These are phyloP conservation scores for Penicillium oxalicum DNA, from an alignment of 2,329 filamentous ascomycete species.

Conservation along the genomic window DNA sequence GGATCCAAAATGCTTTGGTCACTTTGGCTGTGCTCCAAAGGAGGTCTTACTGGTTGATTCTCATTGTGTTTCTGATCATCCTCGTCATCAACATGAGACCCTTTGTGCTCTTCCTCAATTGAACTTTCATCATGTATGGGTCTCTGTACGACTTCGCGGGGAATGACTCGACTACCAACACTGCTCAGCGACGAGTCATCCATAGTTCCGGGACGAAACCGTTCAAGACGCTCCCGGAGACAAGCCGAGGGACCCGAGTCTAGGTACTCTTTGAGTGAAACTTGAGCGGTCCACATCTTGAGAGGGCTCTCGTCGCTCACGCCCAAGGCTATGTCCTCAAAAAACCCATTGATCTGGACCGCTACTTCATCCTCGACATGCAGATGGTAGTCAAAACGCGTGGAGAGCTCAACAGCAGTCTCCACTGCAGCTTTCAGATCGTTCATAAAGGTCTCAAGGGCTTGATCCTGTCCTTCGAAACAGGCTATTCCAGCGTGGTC, in stretches of 20 bases:
- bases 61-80: background rate
- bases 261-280: slow-evolving; percentile 45
- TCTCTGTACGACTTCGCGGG: slow-evolving; percentile 12
- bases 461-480: slow-evolving; percentile 26
- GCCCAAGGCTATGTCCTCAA: slow-evolving; percentile 53
- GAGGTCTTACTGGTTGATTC: slow-evolving; percentile 11
- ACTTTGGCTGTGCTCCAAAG: slow-evolving; percentile 21
- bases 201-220: slow-evolving; percentile 18
- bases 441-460: slow-evolving; percentile 23
- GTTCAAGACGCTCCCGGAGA: slow-evolving; percentile 47
- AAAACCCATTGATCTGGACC: slow-evolving; percentile 56
- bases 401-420: slow-evolving; percentile 22
- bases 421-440: slow-evolving; percentile 19
- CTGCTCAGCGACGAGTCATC: slow-evolving; percentile 29
- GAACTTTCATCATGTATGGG: slow-evolving; percentile 1
- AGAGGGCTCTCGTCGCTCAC: slow-evolving; percentile 40
- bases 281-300: slow-evolving; percentile 29
- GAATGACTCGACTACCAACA: slow-evolving; percentile 25
- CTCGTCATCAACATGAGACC: background rate
- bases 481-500: slow-evolving; percentile 28
- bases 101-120: background rate
- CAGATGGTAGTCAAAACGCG: slow-evolving; percentile 41
- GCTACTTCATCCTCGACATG: slow-evolving; percentile 50
- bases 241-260: slow-evolving; percentile 52
- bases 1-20: slow-evolving; percentile 12